These are phyloP conservation scores for Royoungia palumana DNA, from an alignment of 768 basidiomycete species.

Conservation along the genomic window DNA sequence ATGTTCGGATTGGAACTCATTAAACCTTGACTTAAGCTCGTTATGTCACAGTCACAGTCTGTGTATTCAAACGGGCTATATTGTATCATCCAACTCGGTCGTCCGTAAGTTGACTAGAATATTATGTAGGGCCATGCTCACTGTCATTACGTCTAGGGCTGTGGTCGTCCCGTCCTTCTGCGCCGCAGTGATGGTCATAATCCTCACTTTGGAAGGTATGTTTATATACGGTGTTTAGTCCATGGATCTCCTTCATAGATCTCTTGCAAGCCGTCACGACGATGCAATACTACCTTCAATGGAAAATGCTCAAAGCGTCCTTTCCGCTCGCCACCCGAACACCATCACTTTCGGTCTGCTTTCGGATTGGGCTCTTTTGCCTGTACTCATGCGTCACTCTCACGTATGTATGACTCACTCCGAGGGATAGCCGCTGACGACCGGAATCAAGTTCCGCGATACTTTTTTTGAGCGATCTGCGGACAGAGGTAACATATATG, in stretches of 20 bases:
- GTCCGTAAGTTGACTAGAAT: constrained; percentile 35
- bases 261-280: constrained; percentile 38
- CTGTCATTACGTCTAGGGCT: constrained; percentile 20
- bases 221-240: not conserved
- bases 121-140: constrained; percentile 12
- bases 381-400: constrained; percentile 43
- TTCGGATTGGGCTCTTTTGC: constrained; percentile 44
- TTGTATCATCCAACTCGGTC: constrained; percentile 37
- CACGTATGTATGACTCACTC: constrained; percentile 32
- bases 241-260: not conserved
- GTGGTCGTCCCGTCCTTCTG: constrained; percentile 46
- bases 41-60: constrained; percentile 11
- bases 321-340: constrained; percentile 41
- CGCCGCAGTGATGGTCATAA: constrained; percentile 35
- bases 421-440: not conserved
- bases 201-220: constrained; percentile 47
- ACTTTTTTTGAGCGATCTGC: constrained; percentile 32
- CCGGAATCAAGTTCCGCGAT: constrained; percentile 33
- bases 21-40: constrained; percentile 16
- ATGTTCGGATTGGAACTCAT: constrained; percentile 11
- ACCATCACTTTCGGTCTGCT: constrained; percentile 36
- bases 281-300: constrained; percentile 41
- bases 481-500: constrained; percentile 40
- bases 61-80: constrained; percentile 45
- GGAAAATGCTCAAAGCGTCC: constrained; percentile 34